phyloP scores from a whole-genome alignment of 306 rosid genomes.

The Malus sylvestris region DNA sequence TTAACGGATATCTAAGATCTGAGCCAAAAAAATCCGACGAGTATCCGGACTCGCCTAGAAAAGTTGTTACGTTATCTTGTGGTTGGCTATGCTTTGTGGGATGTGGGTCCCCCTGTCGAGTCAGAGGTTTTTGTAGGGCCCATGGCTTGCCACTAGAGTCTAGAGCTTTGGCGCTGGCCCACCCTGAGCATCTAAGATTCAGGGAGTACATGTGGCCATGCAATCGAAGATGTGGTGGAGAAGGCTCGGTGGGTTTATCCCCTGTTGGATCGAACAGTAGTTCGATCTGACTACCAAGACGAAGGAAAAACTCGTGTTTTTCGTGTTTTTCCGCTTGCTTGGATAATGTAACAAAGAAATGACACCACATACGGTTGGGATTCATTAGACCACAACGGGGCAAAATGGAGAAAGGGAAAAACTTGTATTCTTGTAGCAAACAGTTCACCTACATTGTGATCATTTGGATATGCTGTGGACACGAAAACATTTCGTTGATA shows the following conservation, averaged over 20 bases:
- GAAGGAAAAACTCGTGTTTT: neutral
- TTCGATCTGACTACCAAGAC: neutral
- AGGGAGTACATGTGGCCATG: neutral
- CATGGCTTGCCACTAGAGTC: neutral
- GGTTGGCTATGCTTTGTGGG: slow-evolving; percentile 43
- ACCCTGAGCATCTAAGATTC: neutral
- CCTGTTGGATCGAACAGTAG: neutral
- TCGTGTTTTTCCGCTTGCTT: neutral
- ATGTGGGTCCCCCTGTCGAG: slow-evolving; percentile 14
- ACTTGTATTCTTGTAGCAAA: neutral
- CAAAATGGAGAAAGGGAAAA: neutral
- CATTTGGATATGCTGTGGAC: neutral
- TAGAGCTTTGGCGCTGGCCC: neutral
- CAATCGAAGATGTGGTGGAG: slow-evolving; percentile 1
- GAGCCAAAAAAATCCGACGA: no score
- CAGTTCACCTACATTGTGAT: neutral
- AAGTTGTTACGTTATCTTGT: slow-evolving; percentile 49
- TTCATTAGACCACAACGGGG: neutral
- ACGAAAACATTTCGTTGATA: no score
- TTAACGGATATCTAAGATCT: fast-evolving
- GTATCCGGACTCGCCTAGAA: neutral
- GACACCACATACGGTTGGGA: neutral
- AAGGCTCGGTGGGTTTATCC: neutral
- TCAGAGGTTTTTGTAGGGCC: neutral
- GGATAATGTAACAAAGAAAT: neutral